A percentile compares a stretch with the other conserved stretches of the same genome.
Evolutionary conservation across 1,284 basidiomycete genomes (phyloP).

Genomic region (Ustilago trichophora): DNA sequence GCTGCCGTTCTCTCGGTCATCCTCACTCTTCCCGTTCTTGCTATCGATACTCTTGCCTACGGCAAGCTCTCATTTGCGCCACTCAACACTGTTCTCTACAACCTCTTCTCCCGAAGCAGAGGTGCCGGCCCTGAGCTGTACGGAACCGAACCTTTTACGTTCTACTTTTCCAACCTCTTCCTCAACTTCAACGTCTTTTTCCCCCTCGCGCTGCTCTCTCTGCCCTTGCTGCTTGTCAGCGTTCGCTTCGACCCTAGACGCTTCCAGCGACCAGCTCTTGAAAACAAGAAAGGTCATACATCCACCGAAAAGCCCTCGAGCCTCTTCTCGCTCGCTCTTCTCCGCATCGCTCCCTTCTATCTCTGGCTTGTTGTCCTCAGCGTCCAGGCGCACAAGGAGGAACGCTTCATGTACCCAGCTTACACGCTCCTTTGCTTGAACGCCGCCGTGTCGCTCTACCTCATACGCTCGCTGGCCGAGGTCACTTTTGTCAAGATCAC

Average conservation of each 20-base stretch:
- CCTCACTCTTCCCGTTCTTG: constrained; percentile 70
- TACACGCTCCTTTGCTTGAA: constrained; percentile 94
- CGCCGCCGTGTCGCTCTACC: constrained; percentile 82
- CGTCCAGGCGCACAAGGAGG: constrained; percentile 92
- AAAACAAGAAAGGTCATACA: constrained; percentile 30
- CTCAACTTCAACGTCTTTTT: constrained; percentile 92
- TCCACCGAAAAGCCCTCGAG: constrained; percentile 19
- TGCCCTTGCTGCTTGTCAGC: constrained; percentile 80
- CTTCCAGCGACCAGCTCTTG: constrained; percentile 76
- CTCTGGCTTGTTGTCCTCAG: constrained; percentile 84
- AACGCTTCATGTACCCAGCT: constrained; percentile 94
- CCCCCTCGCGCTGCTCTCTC: constrained; percentile 73
- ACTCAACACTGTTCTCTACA: constrained; percentile 94
- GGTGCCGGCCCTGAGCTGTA: constrained; percentile 86
- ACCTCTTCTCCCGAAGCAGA: constrained; percentile 76
- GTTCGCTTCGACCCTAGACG: constrained; percentile 79
- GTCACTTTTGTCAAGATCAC: constrained; percentile 43
- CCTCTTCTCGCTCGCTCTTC: constrained; percentile 71
- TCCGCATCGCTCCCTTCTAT: constrained; percentile 86
- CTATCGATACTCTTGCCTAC: constrained; percentile 83
- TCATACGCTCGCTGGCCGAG: constrained; percentile 57
- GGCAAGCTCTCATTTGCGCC: constrained; percentile 81
- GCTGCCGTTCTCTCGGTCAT: constrained; percentile 74
- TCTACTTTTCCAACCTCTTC: constrained; percentile 70
- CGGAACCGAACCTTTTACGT: constrained; percentile 83